Evolutionary conservation across 139 green algal species (phyloP).

Genomic region (Closterium sp.): DNA sequence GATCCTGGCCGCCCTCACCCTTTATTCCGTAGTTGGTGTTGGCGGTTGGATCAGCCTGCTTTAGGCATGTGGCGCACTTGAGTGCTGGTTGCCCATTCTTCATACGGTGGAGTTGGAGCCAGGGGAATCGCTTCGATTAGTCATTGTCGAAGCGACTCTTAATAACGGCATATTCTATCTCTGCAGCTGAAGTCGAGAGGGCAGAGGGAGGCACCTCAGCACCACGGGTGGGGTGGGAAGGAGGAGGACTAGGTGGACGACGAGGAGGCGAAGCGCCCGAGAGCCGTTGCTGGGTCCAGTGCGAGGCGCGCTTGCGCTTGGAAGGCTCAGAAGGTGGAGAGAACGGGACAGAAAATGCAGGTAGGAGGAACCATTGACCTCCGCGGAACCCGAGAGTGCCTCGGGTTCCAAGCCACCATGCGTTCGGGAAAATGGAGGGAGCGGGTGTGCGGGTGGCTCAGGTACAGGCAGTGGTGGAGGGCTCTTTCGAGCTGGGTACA

Average conservation of each 20-base stretch:
- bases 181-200: neutral
- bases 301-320: neutral
- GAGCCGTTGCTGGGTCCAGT: neutral
- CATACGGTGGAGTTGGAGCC: neutral
- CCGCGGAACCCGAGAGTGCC: too few species aligned
- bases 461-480: too few species aligned
- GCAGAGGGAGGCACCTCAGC: neutral
- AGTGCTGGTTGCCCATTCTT: neutral
- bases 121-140: neutral
- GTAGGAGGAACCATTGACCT: too few species aligned
- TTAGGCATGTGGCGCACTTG: neutral
- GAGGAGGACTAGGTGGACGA: neutral
- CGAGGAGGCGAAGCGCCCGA: neutral
- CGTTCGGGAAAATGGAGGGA: too few species aligned
- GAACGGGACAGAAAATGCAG: too few species aligned
- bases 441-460: too few species aligned
- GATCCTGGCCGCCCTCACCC: neutral
- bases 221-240: too few species aligned
- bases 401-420: too few species aligned
- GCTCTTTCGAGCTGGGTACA: too few species aligned
- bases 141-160: neutral
- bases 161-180: neutral
- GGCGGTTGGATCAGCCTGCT: neutral
- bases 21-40: neutral
- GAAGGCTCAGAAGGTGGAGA: too few species aligned